These are phyloP conservation scores for Testicularia cyperi DNA, from an alignment of 1,284 basidiomycete species.

Conservation along the genomic window DNA sequence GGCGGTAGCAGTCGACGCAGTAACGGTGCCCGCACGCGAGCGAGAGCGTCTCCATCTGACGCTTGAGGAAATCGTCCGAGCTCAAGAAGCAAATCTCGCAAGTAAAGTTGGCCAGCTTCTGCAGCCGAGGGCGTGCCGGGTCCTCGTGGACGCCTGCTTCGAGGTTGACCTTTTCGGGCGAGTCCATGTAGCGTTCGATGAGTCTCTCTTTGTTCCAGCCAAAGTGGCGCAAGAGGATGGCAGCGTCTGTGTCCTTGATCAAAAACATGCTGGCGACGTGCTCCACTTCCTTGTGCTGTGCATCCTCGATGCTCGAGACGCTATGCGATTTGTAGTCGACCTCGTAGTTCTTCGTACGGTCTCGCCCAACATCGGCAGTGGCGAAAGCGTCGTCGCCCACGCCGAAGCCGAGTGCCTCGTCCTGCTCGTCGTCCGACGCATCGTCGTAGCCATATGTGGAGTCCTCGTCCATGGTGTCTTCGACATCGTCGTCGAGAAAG, in stretches of 20 bases:
- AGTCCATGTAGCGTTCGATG: slow-evolving; percentile 61
- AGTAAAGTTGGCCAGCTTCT: slow-evolving; percentile 42
- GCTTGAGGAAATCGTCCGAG: slow-evolving; percentile 39
- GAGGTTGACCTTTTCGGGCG: slow-evolving; percentile 46
- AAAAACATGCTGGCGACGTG: slow-evolving; percentile 56
- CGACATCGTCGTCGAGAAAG: slow-evolving; percentile 37
- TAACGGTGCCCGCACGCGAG: slow-evolving; percentile 56
- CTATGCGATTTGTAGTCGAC: slow-evolving; percentile 53
- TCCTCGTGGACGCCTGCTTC: slow-evolving; percentile 55
- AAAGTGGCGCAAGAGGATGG: slow-evolving; percentile 79
- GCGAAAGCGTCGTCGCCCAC: slow-evolving; percentile 40
- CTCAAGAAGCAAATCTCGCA: slow-evolving; percentile 55
- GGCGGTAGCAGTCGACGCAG: slow-evolving; percentile 74
- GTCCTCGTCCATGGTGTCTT: slow-evolving; percentile 57
- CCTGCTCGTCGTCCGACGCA: slow-evolving; percentile 27
- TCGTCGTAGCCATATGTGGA: slow-evolving; percentile 43
- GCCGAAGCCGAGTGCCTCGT: slow-evolving; percentile 35
- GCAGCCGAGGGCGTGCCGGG: slow-evolving; percentile 37
- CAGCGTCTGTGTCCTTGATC: slow-evolving; percentile 64
- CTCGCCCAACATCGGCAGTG: slow-evolving; percentile 24
- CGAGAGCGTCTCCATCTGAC: slow-evolving; percentile 50
- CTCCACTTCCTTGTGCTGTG: slow-evolving; percentile 53
- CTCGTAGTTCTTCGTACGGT: slow-evolving; percentile 47
- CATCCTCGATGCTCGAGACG: slow-evolving; percentile 37
- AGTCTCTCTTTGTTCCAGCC: slow-evolving; percentile 94